A percentile compares a stretch with the other conserved stretches of the same genome.
Evolutionary conservation across 169 alveolate genomes (phyloP).

Genomic region (Plasmodium reichenowi): DNA sequence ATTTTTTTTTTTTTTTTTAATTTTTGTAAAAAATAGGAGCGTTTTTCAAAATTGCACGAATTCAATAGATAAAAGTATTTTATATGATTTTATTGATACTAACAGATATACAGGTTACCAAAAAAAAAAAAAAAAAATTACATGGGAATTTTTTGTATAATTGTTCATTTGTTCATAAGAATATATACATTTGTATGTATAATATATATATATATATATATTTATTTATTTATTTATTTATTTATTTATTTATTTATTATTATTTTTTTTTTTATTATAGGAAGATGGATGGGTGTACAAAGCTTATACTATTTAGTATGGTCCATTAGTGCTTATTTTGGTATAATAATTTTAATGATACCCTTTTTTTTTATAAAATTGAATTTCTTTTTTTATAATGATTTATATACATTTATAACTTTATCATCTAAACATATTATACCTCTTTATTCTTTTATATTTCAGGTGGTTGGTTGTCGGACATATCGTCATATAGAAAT

Average conservation of each 20-base stretch:
- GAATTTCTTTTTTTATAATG: neutral
- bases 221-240: neutral
- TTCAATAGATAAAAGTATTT: slow-evolving; percentile 60
- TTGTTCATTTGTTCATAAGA: neutral
- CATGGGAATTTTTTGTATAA: neutral
- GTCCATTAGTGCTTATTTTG: slow-evolving; percentile 74
- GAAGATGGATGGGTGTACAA: slow-evolving; percentile 75
- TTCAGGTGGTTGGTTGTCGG: slow-evolving; percentile 75
- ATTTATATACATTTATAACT: neutral
- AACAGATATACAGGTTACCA: slow-evolving; percentile 56
- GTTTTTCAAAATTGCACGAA: slow-evolving; percentile 71
- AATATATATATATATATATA: neutral
- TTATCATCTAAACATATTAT: too few species aligned
- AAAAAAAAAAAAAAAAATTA: neutral
- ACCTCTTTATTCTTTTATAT: neutral
- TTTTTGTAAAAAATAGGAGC: slow-evolving; percentile 27
- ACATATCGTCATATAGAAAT: slow-evolving; percentile 72
- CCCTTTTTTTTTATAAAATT: neutral
- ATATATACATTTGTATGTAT: neutral
- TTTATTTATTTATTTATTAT: neutral
- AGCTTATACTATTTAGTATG: slow-evolving; percentile 65
- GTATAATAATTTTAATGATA: slow-evolving; percentile 10
- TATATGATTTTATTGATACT: slow-evolving; percentile 64
- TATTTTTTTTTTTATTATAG: slow-evolving; percentile 8
- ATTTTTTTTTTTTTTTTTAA: neutral